These are phyloP conservation scores for Cryptococcus amylolentus DNA, from an alignment of 1,284 basidiomycete genomes.

Conservation along the genomic window DNA sequence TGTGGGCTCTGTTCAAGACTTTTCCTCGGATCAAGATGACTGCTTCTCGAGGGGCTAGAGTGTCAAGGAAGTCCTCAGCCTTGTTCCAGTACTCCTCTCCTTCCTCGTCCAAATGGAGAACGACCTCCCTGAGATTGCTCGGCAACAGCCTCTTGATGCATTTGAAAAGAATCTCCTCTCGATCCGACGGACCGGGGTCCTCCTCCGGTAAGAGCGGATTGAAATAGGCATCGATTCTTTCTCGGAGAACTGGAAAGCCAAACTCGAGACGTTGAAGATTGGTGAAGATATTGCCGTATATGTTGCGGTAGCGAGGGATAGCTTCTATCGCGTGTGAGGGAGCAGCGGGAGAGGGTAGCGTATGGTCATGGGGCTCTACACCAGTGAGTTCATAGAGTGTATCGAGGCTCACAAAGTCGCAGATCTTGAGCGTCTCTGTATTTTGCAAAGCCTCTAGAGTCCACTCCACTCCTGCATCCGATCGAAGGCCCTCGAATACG, in stretches of 20 bases:
- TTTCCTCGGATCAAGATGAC: too few relatives aligned
- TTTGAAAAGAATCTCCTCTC: too few relatives aligned
- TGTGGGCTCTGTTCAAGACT: background rate
- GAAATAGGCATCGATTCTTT: background rate
- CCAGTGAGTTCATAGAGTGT: background rate
- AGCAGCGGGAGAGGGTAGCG: too few relatives aligned
- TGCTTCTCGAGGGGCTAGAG: too few relatives aligned
- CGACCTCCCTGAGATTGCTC: too few relatives aligned
- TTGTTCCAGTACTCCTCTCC: too few relatives aligned
- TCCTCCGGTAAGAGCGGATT: background rate
- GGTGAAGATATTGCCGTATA: background rate
- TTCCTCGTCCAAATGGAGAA: too few relatives aligned
- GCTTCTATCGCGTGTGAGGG: too few relatives aligned
- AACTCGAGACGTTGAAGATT: background rate
- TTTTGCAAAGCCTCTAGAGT: background rate
- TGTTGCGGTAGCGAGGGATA: background rate
- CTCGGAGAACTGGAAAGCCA: background rate
- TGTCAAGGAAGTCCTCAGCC: too few relatives aligned
- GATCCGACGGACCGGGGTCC: background rate
- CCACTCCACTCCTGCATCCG: background rate
- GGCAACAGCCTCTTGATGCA: too few relatives aligned
- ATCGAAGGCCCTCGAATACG: background rate
- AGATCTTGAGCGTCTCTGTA: background rate
- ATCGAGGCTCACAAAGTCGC: background rate
- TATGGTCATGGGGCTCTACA: background rate